Percentiles rank a stretch among this genome's conserved stretches.
These are phyloP conservation scores for Diaporthe sp. DNA, from an alignment of 2,329 filamentous ascomycete species.

Conservation along the genomic window DNA sequence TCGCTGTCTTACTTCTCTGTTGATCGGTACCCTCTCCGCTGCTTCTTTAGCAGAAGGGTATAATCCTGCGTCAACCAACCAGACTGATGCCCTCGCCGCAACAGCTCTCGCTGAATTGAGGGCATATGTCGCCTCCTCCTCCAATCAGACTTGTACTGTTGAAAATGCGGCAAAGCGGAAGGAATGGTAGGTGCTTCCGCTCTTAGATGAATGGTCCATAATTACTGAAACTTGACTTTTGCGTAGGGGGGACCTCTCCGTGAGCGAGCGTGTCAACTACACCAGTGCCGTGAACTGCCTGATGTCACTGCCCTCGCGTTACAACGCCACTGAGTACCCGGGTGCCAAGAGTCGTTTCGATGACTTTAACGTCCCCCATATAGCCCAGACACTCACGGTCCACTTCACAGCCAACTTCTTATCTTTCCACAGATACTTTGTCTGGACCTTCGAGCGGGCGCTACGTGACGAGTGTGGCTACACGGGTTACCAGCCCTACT, in stretches of 20 bases:
- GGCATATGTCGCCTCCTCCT: not conserved
- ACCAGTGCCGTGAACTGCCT: slow-evolving; percentile 56
- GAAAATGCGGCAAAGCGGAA: slow-evolving; percentile 1
- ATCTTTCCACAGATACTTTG: slow-evolving; percentile 22
- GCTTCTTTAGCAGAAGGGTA: not conserved
- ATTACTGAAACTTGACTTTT: not conserved
- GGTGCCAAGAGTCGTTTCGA: slow-evolving; percentile 53
- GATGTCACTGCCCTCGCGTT: slow-evolving; percentile 48
- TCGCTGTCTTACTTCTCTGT: not conserved
- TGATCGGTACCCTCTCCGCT: not conserved
- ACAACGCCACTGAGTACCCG: slow-evolving; percentile 48
- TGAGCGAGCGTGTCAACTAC: slow-evolving; percentile 42
- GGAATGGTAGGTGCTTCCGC: not conserved
- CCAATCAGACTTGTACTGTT: slow-evolving; percentile 10
- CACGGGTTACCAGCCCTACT: slow-evolving; percentile 29
- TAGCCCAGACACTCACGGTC: slow-evolving; percentile 61
- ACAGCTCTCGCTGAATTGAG: not conserved
- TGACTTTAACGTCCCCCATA: slow-evolving; percentile 64
- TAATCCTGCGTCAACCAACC: not conserved
- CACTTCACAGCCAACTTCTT: slow-evolving; percentile 33
- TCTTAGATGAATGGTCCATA: not conserved
- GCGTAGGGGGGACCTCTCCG: not conserved
- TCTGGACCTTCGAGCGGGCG: slow-evolving; percentile 1
- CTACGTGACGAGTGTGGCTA: slow-evolving; percentile 36
- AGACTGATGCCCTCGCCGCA: not conserved